phyloP scores from a whole-genome alignment of 2,329 filamentous ascomycete genomes.

The Nothophaeocryptopus gaeumannii region DNA sequence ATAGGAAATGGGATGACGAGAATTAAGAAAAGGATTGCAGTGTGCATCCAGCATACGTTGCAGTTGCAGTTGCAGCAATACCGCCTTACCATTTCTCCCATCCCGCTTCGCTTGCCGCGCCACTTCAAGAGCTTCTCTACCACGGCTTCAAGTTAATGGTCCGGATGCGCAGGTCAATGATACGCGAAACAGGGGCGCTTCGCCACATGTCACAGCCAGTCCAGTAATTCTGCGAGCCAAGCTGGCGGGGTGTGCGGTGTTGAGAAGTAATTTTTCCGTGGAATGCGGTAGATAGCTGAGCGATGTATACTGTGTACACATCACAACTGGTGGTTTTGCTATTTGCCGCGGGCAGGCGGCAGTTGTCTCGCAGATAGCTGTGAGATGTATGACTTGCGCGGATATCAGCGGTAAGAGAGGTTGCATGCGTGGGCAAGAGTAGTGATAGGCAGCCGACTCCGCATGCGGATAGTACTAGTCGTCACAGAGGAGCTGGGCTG shows the following conservation, averaged over 20 bases:
- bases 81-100: background rate
- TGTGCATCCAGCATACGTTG: no score
- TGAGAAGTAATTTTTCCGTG: background rate
- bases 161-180: slow-evolving; percentile 8
- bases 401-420: slow-evolving; percentile 7
- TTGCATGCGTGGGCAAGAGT: slow-evolving; percentile 1
- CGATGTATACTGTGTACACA: slow-evolving; percentile 5
- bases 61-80: background rate
- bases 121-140: background rate
- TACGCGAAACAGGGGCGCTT: slow-evolving; percentile 7
- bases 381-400: slow-evolving; percentile 5
- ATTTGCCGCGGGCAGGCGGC: slow-evolving; percentile 8
- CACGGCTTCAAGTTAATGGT: background rate
- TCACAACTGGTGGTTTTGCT: background rate
- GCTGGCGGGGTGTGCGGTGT: slow-evolving; percentile 1
- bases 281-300: slow-evolving; percentile 10
- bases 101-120: background rate
- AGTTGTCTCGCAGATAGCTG: slow-evolving; percentile 4
- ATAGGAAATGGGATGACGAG: background rate
- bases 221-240: slow-evolving; percentile 3
- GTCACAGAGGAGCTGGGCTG: no score
- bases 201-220: slow-evolving; percentile 13
- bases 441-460: background rate
- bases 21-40: background rate
- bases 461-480: background rate